Conservation (phyloP, 257 asterid genomes). For the Solanum lignicaule region DNA sequence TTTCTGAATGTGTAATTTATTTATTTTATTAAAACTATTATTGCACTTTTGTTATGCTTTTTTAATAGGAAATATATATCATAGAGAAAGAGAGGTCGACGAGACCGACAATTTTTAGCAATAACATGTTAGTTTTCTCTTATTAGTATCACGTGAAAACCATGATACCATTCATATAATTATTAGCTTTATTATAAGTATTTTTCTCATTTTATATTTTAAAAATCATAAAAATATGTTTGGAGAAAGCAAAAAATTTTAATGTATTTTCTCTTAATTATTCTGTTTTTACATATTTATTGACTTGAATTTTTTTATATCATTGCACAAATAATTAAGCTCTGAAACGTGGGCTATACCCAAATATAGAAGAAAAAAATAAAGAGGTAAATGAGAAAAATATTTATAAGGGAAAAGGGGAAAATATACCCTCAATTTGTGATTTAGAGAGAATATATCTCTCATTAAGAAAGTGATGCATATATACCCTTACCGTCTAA, state of each 20-base stretch:
- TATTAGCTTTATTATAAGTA: background rate
- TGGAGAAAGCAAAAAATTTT: background rate
- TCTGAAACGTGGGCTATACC: background rate
- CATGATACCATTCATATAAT: background rate
- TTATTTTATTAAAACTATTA: background rate
- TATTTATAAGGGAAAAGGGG: background rate
- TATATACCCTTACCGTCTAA: accelerated
- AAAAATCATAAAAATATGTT: background rate
- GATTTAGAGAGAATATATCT: too few species aligned
- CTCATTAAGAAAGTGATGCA: too few species aligned
- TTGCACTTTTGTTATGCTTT: background rate
- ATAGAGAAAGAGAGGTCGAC: background rate
- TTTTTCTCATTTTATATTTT: background rate
- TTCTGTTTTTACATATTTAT: background rate
- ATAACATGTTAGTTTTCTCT: background rate
- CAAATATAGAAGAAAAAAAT: background rate
- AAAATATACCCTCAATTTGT: too few species aligned
- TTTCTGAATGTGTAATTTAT: background rate
- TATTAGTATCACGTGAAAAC: background rate
- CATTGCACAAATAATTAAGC: background rate
- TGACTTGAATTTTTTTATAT: background rate
- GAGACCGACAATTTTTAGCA: background rate
- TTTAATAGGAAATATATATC: background rate
- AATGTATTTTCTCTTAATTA: background rate
- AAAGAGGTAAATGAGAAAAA: background rate